These are phyloP conservation scores for Saccharomycopsis hybrid DNA, from an alignment of 1,139 yeast genomes.

Conservation along the genomic window DNA sequence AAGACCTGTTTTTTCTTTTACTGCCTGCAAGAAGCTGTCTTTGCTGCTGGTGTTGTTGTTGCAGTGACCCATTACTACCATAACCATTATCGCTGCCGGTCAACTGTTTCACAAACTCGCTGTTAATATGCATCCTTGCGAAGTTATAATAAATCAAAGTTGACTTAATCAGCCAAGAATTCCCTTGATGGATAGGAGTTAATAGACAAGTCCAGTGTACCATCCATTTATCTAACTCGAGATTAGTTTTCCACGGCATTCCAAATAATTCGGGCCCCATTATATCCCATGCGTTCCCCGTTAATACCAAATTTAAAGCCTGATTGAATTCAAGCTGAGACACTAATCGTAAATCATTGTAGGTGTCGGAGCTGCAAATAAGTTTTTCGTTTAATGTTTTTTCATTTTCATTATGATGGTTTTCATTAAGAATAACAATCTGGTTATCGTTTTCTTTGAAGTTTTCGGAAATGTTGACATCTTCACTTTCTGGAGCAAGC, in stretches of 20 bases:
- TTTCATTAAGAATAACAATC: too few species aligned
- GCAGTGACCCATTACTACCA: constrained; percentile 15
- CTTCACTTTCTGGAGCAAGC: background rate
- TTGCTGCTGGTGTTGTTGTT: too few species aligned
- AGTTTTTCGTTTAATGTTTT: constrained; percentile 24
- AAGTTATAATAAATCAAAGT: constrained; percentile 65
- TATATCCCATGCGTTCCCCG: constrained; percentile 57
- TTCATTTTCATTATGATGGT: too few species aligned
- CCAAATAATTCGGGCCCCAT: constrained; percentile 58
- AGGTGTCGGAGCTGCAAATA: constrained; percentile 21
- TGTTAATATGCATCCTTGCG: constrained; percentile 70
- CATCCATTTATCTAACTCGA: constrained; percentile 73
- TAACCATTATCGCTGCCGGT: too few species aligned
- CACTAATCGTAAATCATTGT: constrained; percentile 55
- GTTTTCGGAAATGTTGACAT: constrained; percentile 20
- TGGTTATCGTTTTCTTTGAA: too few species aligned
- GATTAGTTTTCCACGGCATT: constrained; percentile 58
- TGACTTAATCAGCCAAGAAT: constrained; percentile 67
- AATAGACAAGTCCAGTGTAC: constrained; percentile 70
- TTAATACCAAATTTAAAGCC: constrained; percentile 54
- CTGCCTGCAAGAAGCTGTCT: too few species aligned
- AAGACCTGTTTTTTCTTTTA: too few species aligned
- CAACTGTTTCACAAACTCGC: constrained; percentile 35
- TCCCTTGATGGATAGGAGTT: constrained; percentile 50
- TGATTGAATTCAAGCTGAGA: constrained; percentile 70